Base-by-base conservation (phyloP, 805 yeast genomes). In the Aciculoconidium aculeatum region DNA sequence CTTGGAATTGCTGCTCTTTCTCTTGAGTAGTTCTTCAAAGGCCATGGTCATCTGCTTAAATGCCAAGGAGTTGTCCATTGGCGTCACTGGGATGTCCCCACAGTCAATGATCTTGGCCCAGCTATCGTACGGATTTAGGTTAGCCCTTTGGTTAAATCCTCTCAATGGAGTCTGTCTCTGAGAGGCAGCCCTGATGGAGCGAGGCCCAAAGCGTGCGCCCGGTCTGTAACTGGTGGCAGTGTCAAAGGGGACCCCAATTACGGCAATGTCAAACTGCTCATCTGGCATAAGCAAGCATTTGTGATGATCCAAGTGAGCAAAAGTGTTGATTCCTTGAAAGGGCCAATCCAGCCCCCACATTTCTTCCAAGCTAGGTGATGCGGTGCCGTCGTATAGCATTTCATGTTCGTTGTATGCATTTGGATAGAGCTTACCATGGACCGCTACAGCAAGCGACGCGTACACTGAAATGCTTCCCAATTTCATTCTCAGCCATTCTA, bases 171-270 rank as follows among this genome's bases (percentile, higher is more conserved):
- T 72, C 49, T 83, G 94, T 41, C 94, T 67, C 46, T 76, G 82
- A 3, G 83, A 75, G 3, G 83, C 82, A 2, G 67, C 58, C 40
- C 88, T 58, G 28, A 80, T 77, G 8, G 82, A 80, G 28, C 77
- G 55, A 3, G 90, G 94, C 3, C 94, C 94, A 54, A 83, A 83
- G 31, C 94, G 58, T 2, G 94, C 88, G 5, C 94, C 94, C 0
- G 88, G 71, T 28, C 94, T 65, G 51, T 76, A 83, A 1, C 87
- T 70, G 0, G 77, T 78, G 0, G 90, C 90, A 5, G 92, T 83
- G 47, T 83, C 94, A 43, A 83, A 84, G 0, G 94, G 94, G 2
- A 80, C 79, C 4, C 94, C 94, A 32, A 83, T 65, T 9, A 84
- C 40, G 1, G 78, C 94, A 27, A 84, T 69, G 42, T 84, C 94